Conservation (phyloP, 2,329 filamentous ascomycete genomes). For the Claviceps monticola region DNA sequence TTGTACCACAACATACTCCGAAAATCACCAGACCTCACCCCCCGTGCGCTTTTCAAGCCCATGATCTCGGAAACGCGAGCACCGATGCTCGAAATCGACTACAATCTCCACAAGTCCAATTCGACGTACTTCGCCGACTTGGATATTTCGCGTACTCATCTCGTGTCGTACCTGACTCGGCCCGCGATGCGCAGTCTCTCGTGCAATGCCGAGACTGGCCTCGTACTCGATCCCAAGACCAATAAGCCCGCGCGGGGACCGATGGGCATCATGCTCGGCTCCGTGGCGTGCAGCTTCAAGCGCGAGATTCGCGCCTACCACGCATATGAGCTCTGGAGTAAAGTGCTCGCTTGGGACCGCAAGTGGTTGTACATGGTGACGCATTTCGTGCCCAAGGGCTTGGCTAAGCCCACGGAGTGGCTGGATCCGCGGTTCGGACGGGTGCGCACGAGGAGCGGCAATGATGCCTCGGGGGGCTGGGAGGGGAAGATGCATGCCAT, state of each 20-base stretch:
- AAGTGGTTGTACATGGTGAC: slow-evolving; percentile 72
- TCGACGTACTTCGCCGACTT: slow-evolving; percentile 80
- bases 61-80: slow-evolving; percentile 53
- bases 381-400: slow-evolving; percentile 54
- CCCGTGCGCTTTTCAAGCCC: slow-evolving; percentile 59
- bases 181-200: slow-evolving; percentile 17
- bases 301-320: slow-evolving; percentile 57
- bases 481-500: slow-evolving; percentile 57
- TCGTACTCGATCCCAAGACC: slow-evolving; percentile 36
- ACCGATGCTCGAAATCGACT: slow-evolving; percentile 67
- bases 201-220: slow-evolving; percentile 8
- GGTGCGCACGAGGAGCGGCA: slow-evolving; percentile 24
- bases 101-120: slow-evolving; percentile 74
- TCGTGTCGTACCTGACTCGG: slow-evolving; percentile 55
- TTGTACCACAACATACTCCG: slow-evolving; percentile 38
- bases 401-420: slow-evolving; percentile 41
- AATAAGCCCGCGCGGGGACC: slow-evolving; percentile 36
- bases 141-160: slow-evolving; percentile 68
- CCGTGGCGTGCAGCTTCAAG: slow-evolving; percentile 61
- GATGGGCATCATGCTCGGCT: slow-evolving; percentile 54
- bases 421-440: slow-evolving; percentile 32
- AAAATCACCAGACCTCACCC: slow-evolving; percentile 33
- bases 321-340: slow-evolving; percentile 59
- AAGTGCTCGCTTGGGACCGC: slow-evolving; percentile 60
- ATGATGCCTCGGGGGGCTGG: slow-evolving; percentile 29